Evolutionary conservation across 208 protist species (phyloP), one percentile per base, ranked within the genome.

Genomic region (Wallacemonas sp.): DNA sequence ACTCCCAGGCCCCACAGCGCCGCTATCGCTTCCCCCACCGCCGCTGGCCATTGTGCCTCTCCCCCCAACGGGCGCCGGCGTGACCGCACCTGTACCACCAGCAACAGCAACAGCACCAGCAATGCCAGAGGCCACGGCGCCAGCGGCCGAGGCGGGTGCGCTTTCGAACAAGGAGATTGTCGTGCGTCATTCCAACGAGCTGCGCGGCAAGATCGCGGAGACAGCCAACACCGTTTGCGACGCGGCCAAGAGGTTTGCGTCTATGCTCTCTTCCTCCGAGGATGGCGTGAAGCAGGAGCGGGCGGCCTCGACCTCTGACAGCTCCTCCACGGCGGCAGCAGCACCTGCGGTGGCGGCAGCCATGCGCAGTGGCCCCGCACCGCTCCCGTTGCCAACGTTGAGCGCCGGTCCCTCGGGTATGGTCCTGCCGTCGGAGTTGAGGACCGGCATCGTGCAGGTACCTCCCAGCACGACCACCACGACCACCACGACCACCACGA

Each of bases 111-210:
- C 6, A 41, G 36, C 36, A 41, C 14, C 36, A 41, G 36, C n/a
- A n/a, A n/a, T 41, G 16, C 43, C 29, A 39, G 29, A 24, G 34
- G 52, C 36, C 17, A n/a, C 38, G 52, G 32, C 23, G 33, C 34
- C 52, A 12, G 47, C 1, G 1, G 47, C 12, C 2, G 66, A 24
- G 32, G 67, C 47, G 1, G 75, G 75, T 5, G 41, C 46, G 12
- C 72, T 70, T 3, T 77, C 83, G 17, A 77, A 76, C 14, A 76
- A 73, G n/a, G 76, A 79, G 6, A 70, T 85, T 44, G 38, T 87
- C n/a, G 71, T 93, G 19, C 78, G 65, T 26, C 72, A 69, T 36
- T 93, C 83, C 1, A 82, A 93, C 58, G 67, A 71, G 23, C 47
- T 87, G 49, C 77, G 84, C 2, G 34, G 61, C 14, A 44, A 61